phyloP scores from a whole-genome alignment of 2,329 filamentous ascomycete genomes.

The Botrytis tulipae region DNA sequence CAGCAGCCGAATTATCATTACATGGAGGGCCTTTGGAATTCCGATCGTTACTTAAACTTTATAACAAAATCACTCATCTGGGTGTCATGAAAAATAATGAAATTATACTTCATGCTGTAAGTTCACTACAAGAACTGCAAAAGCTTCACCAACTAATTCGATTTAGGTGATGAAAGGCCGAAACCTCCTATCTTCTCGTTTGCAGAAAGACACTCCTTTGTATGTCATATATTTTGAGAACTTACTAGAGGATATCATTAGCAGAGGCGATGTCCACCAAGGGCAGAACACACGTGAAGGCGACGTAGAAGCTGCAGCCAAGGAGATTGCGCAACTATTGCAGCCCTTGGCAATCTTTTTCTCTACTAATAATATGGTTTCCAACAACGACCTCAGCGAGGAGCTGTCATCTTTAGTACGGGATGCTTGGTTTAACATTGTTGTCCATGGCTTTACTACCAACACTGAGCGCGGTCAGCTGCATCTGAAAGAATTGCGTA shows the following conservation, averaged over 20 bases:
- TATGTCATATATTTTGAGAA: slow-evolving; percentile 83
- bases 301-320: slow-evolving; percentile 78
- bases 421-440: slow-evolving; percentile 98
- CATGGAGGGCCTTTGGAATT: slow-evolving; percentile 80
- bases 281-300: slow-evolving; percentile 69
- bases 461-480: slow-evolving; percentile 70
- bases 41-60: slow-evolving; percentile 79
- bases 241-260: slow-evolving; percentile 81
- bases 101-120: slow-evolving; percentile 68
- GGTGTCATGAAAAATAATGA: slow-evolving; percentile 68
- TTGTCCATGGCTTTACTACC: slow-evolving; percentile 84
- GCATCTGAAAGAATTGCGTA: slow-evolving; percentile 72
- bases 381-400: slow-evolving; percentile 53
- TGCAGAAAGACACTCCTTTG: slow-evolving; percentile 67
- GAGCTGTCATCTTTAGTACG: slow-evolving; percentile 72
- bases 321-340: slow-evolving; percentile 83
- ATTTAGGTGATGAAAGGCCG: slow-evolving; percentile 71
- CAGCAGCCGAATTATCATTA: slow-evolving; percentile 74
- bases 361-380: slow-evolving; percentile 58
- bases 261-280: slow-evolving; percentile 82
- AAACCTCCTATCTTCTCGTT: slow-evolving; percentile 69
- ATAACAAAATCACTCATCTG: slow-evolving; percentile 70
- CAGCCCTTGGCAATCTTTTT: slow-evolving; percentile 85
- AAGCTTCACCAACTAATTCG: slow-evolving; percentile 17
- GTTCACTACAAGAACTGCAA: slow-evolving; percentile 35